Base-by-base conservation (phyloP, 139 green algal genomes). In the Limnomonas spitsbergensis region DNA sequence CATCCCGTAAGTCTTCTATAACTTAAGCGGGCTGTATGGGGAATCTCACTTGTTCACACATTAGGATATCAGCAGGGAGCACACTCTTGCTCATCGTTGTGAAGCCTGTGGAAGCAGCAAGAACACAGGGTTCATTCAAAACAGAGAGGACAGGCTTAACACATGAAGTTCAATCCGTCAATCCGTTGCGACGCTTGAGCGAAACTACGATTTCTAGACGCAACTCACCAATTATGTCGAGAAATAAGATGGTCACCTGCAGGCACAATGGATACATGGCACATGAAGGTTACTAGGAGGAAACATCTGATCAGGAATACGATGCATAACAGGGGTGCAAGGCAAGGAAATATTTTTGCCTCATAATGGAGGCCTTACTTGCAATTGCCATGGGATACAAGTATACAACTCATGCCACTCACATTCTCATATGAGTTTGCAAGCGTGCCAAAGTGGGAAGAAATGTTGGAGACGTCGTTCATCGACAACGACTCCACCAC, bases 191-290 rank as follows among this genome's bases (percentile, higher is more conserved):
- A n/a, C n/a, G n/a, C n/a, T n/a, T n/a, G n/a, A n/a, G n/a, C n/a
- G n/a, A n/a, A n/a, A n/a, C n/a, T n/a, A n/a, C n/a, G n/a, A n/a
- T n/a, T n/a, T n/a, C n/a, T n/a, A n/a, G n/a, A n/a, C n/a, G n/a
- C n/a, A 20, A 61, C 47, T 61, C 47, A 61, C 47, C 47, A 14
- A 61, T 20, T 14, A 61, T 61, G 47, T 61, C 47, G 14, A 61
- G 47, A 61, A 61, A 61, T 61, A 61, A 61, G 14, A 61, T 61
- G 47, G 47, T 61, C 14, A 61, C 47, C 47, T 61, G 47, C 47
- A 20, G 20, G 14, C 14, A 20, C 14, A 14, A 61, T 29, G 47
- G 14, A 61, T 29, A 29, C 20, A 61, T 20, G 47, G 20, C 14
- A 61, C 47, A 29, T 61, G 47, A 61, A 20, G 20, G 47, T 61